Conservation (phyloP, 257 asterid species). For the Craterostigma plantagineum region DNA sequence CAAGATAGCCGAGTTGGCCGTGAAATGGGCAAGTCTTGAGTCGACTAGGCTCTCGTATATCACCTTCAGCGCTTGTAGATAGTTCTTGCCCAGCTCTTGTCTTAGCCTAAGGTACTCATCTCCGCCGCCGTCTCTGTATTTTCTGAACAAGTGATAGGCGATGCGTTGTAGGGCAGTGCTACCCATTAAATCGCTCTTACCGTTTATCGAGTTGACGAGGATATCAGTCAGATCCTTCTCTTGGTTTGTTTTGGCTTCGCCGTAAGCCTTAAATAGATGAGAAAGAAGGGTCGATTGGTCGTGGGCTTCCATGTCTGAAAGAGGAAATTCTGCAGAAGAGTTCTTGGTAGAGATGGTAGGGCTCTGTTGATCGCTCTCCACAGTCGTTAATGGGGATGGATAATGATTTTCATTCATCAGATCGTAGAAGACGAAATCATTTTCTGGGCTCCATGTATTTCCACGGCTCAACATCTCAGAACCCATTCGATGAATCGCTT, state of each 20-base stretch:
- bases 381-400: no score
- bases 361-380: no score
- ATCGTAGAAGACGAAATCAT: no score
- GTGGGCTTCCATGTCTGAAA: slow-evolving; percentile 12
- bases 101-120: slow-evolving; percentile 11
- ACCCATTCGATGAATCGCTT: no score
- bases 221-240: slow-evolving; percentile 24
- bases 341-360: slow-evolving; percentile 1
- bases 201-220: slow-evolving; percentile 16
- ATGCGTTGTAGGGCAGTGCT: slow-evolving; percentile 20
- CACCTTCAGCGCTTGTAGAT: slow-evolving; percentile 20
- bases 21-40: slow-evolving; percentile 29
- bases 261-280: slow-evolving; percentile 31
- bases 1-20: slow-evolving; percentile 22
- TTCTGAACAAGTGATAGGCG: slow-evolving; percentile 22
- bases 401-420: no score
- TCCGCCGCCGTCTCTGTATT: slow-evolving; percentile 13
- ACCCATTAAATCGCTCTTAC: slow-evolving; percentile 22
- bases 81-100: slow-evolving; percentile 26
- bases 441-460: no score
- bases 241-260: slow-evolving; percentile 26
- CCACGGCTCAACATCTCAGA: no score
- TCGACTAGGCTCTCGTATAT: slow-evolving; percentile 21
- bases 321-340: not conserved
- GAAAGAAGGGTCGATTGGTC: slow-evolving; percentile 10